Conservation (phyloP, 495 filamentous ascomycete species). For the Entonaema liquescens region DNA sequence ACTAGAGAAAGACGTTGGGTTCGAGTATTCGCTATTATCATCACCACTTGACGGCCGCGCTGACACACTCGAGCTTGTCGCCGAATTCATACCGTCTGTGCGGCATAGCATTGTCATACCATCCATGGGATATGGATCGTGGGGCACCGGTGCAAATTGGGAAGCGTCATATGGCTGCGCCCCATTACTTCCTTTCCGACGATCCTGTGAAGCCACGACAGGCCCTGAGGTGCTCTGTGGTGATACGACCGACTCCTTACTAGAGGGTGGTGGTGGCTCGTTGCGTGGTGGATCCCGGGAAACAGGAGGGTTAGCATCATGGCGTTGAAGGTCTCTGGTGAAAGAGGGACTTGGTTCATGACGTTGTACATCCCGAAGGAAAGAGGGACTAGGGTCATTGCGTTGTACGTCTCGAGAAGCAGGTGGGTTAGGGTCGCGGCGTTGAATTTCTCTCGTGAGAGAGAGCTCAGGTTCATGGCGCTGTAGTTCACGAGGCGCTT, state of each 20-base stretch:
- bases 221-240: slow-evolving; percentile 57
- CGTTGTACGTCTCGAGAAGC: slow-evolving; percentile 9
- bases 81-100: slow-evolving; percentile 71
- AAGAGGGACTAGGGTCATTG: slow-evolving; percentile 2
- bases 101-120: slow-evolving; percentile 99
- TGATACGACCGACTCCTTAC: slow-evolving; percentile 63
- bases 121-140: slow-evolving; percentile 94
- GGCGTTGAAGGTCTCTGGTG: slow-evolving; percentile 15
- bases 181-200: slow-evolving; percentile 50
- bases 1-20: slow-evolving; percentile 90
- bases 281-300: slow-evolving; percentile 65
- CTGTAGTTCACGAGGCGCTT: neutral
- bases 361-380: slow-evolving; percentile 13
- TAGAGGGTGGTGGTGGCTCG: slow-evolving; percentile 57
- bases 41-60: slow-evolving; percentile 86
- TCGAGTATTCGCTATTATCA: slow-evolving; percentile 89
- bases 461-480: slow-evolving; percentile 2
- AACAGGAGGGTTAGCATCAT: slow-evolving; percentile 18
- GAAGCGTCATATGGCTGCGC: slow-evolving; percentile 62
- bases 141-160: slow-evolving; percentile 76
- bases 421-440: slow-evolving; percentile 14
- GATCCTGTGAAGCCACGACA: slow-evolving; percentile 35
- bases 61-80: slow-evolving; percentile 76
- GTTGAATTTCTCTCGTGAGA: slow-evolving; percentile 15
- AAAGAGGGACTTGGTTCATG: slow-evolving; percentile 9